Conservation (phyloP, 305 asterid species). For the Withania somnifera region DNA sequence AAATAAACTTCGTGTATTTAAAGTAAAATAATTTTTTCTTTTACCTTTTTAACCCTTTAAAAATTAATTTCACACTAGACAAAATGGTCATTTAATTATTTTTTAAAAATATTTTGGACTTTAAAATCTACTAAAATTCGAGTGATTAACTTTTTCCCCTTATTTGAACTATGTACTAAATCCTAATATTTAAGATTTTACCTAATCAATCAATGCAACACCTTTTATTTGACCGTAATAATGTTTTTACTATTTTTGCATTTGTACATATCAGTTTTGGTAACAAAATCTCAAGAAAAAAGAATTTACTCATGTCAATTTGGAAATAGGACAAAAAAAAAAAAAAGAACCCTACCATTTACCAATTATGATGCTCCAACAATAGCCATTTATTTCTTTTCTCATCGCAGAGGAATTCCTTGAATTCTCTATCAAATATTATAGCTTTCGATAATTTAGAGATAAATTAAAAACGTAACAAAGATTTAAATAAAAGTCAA, state of each 20-base stretch:
- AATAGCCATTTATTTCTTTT: too few species aligned
- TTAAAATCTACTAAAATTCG: not conserved
- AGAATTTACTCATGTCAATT: not conserved
- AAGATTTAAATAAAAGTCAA: too few species aligned
- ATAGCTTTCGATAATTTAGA: too few species aligned
- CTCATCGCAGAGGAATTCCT: too few species aligned
- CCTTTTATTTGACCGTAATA: not conserved
- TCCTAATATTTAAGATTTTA: not conserved
- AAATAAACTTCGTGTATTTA: slow-evolving; percentile 13
- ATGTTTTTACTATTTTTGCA: not conserved
- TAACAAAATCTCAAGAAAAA: not conserved
- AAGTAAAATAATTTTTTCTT: not conserved
- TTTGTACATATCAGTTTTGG: not conserved
- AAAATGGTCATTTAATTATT: not conserved
- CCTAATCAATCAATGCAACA: not conserved
- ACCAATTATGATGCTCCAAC: not conserved
- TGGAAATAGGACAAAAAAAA: not conserved
- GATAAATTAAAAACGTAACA: too few species aligned
- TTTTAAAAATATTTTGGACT: not conserved
- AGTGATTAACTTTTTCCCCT: not conserved
- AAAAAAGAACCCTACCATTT: not conserved
- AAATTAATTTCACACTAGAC: not conserved
- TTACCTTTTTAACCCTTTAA: not conserved
- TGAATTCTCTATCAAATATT: too few species aligned
- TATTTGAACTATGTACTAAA: not conserved